Percentiles rank a stretch among this genome's conserved stretches.
These are phyloP conservation scores for Coriaria nepalensis DNA, from an alignment of 306 rosid species.

Conservation along the genomic window DNA sequence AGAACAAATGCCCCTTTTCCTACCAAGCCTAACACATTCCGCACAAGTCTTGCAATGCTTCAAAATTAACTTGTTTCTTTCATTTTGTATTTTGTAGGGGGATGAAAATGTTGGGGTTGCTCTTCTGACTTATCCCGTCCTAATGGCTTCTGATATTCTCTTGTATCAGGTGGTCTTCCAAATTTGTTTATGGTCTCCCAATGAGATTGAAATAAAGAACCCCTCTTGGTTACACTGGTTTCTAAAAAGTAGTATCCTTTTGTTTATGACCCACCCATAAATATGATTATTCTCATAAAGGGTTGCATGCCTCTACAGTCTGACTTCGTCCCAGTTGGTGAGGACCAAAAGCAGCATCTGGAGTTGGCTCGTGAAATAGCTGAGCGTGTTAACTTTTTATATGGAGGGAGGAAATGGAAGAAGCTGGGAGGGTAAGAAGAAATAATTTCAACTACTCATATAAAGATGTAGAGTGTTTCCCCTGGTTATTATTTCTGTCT, in stretches of 20 bases:
- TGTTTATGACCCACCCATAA: too few relatives aligned
- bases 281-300: constrained; percentile 23
- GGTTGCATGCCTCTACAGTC: constrained; percentile 53
- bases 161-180: constrained; percentile 65
- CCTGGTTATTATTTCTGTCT: too few relatives aligned
- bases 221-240: too few relatives aligned
- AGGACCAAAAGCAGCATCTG: constrained; percentile 97
- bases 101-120: constrained; percentile 95
- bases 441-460: constrained; percentile 5
- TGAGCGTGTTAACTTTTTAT: constrained; percentile 71
- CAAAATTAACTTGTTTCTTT: constrained; percentile 7
- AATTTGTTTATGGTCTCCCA: background rate
- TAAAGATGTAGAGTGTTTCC: too few relatives aligned
- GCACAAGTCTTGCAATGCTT: background rate
- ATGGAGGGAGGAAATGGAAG: constrained; percentile 97
- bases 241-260: too few relatives aligned
- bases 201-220: too few relatives aligned
- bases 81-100: constrained; percentile 46
- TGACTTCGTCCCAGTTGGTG: constrained; percentile 92
- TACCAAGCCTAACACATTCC: too few relatives aligned
- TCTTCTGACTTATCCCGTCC: constrained; percentile 93
- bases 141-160: constrained; percentile 98
- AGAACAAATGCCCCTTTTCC: too few relatives aligned
- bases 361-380: constrained; percentile 93
- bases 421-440: constrained; percentile 89